These are phyloP conservation scores for Thermothielavioides terrestris DNA, from an alignment of 495 filamentous ascomycete genomes.

Conservation along the genomic window DNA sequence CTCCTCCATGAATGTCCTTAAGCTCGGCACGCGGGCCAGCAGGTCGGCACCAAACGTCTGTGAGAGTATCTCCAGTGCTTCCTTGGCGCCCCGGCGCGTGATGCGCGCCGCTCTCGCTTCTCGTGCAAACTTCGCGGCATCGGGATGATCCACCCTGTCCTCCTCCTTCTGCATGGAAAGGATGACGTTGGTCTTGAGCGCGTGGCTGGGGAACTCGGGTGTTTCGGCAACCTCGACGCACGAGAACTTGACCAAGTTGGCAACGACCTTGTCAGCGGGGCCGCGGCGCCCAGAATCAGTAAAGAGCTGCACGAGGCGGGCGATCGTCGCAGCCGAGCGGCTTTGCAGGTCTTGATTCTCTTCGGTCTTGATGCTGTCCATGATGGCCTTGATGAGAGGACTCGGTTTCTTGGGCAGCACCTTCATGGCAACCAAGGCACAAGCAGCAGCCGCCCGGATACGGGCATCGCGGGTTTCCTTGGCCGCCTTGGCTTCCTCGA, in stretches of 20 bases:
- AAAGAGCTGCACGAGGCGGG: constrained; percentile 76
- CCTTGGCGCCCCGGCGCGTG: constrained; percentile 85
- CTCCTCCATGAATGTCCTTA: constrained; percentile 68
- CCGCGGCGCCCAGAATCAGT: constrained; percentile 63
- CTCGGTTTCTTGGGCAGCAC: constrained; percentile 85
- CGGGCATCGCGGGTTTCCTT: constrained; percentile 81
- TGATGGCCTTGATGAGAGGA: constrained; percentile 84
- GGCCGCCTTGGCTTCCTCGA: constrained; percentile 65
- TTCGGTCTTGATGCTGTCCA: constrained; percentile 95
- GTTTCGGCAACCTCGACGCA: constrained; percentile 96
- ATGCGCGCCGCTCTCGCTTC: constrained; percentile 82
- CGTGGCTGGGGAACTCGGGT: constrained; percentile 81
- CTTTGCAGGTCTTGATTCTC: constrained; percentile 85
- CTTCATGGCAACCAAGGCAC: constrained; percentile 76
- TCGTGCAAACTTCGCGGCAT: constrained; percentile 77
- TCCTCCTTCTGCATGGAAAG: constrained; percentile 93
- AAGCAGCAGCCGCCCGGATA: constrained; percentile 76
- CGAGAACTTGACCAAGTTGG: constrained; percentile 91
- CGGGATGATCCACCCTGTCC: constrained; percentile 83
- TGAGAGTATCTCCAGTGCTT: constrained; percentile 82
- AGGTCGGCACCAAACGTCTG: constrained; percentile 67
- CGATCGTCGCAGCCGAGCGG: constrained; percentile 76
- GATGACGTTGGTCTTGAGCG: constrained; percentile 63
- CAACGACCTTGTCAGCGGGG: constrained; percentile 86
- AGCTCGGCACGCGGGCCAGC: constrained; percentile 69